These are phyloP conservation scores for Strombidium stylifer DNA, from an alignment of 73 alveolate genomes.

Conservation along the genomic window DNA sequence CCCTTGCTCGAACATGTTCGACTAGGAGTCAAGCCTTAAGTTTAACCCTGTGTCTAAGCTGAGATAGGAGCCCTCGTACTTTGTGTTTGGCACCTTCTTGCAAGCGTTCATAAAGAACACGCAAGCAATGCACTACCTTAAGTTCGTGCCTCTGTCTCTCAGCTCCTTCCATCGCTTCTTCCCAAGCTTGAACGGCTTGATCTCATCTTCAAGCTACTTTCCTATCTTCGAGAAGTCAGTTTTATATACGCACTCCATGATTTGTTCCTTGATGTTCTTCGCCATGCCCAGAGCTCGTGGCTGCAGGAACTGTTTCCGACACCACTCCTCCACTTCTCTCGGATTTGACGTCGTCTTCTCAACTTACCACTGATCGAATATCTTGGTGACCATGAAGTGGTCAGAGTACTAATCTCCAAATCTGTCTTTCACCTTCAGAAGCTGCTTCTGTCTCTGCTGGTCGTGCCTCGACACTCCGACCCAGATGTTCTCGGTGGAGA, in stretches of 20 bases:
- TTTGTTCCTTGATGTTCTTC: constrained; percentile 33
- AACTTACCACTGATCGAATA: constrained; percentile 26
- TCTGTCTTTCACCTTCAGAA: constrained; percentile 23
- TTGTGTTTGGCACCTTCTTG: constrained; percentile 26
- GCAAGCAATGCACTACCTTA: constrained; percentile 29
- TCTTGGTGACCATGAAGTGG: constrained; percentile 32
- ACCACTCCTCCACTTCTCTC: constrained; percentile 43
- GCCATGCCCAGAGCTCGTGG: constrained; percentile 50
- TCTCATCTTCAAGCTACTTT: background rate
- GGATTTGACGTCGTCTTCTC: constrained; percentile 13
- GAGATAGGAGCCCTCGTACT: constrained; percentile 52
- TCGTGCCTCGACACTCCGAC: constrained; percentile 71
- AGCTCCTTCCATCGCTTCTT: background rate
- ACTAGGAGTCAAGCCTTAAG: constrained; percentile 42
- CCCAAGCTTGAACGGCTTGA: background rate
- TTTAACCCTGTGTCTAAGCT: constrained; percentile 44
- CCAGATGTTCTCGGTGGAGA: constrained; percentile 89
- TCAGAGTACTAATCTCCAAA: constrained; percentile 17
- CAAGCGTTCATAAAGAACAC: constrained; percentile 73
- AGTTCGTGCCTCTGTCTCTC: constrained; percentile 3
- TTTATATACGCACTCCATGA: constrained; percentile 10
- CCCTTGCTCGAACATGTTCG: background rate
- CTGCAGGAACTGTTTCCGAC: constrained; percentile 35
- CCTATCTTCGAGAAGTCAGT: constrained; percentile 18
- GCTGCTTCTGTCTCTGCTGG: constrained; percentile 37